Evolutionary conservation across 2,329 filamentous ascomycete genomes (phyloP), one percentile per base, ranked within the genome.

Genomic region (Cytospora leucostoma): DNA sequence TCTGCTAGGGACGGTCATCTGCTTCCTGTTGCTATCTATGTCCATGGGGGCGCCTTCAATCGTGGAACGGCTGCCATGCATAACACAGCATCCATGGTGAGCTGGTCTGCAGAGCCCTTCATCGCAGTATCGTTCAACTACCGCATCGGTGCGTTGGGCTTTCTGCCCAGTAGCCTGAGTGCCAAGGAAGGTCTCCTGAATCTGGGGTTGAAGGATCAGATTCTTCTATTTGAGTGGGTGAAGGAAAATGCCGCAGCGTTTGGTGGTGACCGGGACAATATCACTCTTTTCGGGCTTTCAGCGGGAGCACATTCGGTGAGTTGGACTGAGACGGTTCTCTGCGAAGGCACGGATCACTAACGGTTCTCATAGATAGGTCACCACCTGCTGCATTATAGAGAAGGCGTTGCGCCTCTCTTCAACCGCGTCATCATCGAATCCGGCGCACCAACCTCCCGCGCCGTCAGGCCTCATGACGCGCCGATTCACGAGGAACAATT

Each of bases 91-190:
- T 79, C 80, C 0, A 80, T 85, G 77, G 75, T 85, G 15, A 79
- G 77, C n/a, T 84, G 78, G 73, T 68, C 72, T 0, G 72, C 69
- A 12, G 68, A 76, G 60, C 78, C 79, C 0, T 77, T 83, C 60
- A 76, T 85, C 49, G 80, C 74, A 5, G 76, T 83, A 1, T 78
- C 76, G 38, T 78, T 82, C 69, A 78, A 78, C 67, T 80, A 86
- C 70, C 78, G 85, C 10, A 77, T 87, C 47, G 80, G 81, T 10
- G 81, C 82, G 4, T 78, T 88, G 69, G 88, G 88, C 0, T 89
- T 90, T 70, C 70, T 89, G n/a, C 79, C 79, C 32, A 86, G 74
- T 60, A 71, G 68, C 11, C 71, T 85, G 62, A 78, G 81, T 63
- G 73, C 78, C 8, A 78, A 79, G 32, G 81, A 83, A 57, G 86